These are phyloP conservation scores for Coccomyxa sp. DNA, from an alignment of 139 green algal species.

Conservation along the genomic window DNA sequence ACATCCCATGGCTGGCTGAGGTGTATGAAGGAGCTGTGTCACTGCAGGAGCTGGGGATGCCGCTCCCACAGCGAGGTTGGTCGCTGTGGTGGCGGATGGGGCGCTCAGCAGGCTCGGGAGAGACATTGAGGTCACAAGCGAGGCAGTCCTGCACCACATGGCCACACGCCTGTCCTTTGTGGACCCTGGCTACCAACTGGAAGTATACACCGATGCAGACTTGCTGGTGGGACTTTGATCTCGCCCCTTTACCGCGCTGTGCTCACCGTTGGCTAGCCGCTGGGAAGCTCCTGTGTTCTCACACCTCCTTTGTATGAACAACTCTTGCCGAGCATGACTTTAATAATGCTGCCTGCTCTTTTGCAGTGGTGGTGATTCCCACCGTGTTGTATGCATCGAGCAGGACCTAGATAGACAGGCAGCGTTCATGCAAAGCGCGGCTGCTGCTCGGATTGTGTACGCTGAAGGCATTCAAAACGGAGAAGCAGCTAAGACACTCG, in stretches of 20 bases:
- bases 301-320: too few species aligned
- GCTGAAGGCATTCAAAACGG: not conserved
- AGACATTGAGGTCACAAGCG: constrained; percentile 25
- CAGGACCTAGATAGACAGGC: not conserved
- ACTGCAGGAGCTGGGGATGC: too few species aligned
- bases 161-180: constrained; percentile 43
- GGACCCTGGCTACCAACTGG: constrained; percentile 38
- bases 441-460: not conserved
- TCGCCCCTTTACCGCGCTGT: not conserved
- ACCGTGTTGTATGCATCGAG: too few species aligned
- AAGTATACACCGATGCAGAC: constrained; percentile 17
- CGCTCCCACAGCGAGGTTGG: not conserved
- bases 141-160: constrained; percentile 48
- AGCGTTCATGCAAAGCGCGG: not conserved
- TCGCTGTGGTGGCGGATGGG: constrained; percentile 19
- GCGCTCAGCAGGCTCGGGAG: constrained; percentile 17
- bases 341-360: too few species aligned
- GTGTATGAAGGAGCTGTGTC: too few species aligned
- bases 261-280: too few species aligned
- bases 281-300: too few species aligned
- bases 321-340: too few species aligned
- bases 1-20: too few species aligned
- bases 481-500: not conserved
- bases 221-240: not conserved
- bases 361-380: too few species aligned